Percentiles rank a stretch among this genome's conserved stretches.
phyloP scores from a whole-genome alignment of 2,329 filamentous ascomycete species.

The Ceratocystis alfenasii region DNA sequence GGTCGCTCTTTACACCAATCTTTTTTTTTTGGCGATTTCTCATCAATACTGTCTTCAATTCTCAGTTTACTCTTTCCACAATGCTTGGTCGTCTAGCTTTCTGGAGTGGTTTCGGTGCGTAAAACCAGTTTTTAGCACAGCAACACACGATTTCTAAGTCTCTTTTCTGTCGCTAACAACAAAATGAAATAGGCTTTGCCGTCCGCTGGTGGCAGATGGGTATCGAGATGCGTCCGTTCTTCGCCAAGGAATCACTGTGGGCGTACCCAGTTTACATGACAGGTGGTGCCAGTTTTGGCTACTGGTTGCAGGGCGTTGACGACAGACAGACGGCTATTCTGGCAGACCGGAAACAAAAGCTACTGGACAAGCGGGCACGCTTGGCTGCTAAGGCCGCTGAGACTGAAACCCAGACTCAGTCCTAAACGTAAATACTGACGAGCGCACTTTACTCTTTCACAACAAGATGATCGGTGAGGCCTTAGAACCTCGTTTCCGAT shows the following conservation, averaged over 20 bases:
- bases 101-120: slow-evolving; percentile 84
- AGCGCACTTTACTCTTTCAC: not conserved
- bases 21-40: not conserved
- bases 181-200: slow-evolving; percentile 57
- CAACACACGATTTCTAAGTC: not conserved
- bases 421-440: not conserved
- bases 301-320: slow-evolving; percentile 91
- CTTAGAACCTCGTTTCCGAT: not conserved
- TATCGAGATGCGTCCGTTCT: slow-evolving; percentile 94
- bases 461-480: not conserved
- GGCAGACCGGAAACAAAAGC: slow-evolving; percentile 60
- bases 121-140: not conserved
- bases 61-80: slow-evolving; percentile 26
- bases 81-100: slow-evolving; percentile 60
- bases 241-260: slow-evolving; percentile 74
- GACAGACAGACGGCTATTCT: slow-evolving; percentile 66
- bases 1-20: not conserved
- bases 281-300: slow-evolving; percentile 83
- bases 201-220: slow-evolving; percentile 93
- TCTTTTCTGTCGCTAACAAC: not conserved
- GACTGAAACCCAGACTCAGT: slow-evolving; percentile 23
- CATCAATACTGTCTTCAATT: not conserved
- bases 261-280: slow-evolving; percentile 82
- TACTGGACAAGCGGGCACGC: slow-evolving; percentile 82
- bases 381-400: slow-evolving; percentile 35